phyloP scores from a whole-genome alignment of 1,284 basidiomycete species.

The Mrakiaceae sp. region DNA sequence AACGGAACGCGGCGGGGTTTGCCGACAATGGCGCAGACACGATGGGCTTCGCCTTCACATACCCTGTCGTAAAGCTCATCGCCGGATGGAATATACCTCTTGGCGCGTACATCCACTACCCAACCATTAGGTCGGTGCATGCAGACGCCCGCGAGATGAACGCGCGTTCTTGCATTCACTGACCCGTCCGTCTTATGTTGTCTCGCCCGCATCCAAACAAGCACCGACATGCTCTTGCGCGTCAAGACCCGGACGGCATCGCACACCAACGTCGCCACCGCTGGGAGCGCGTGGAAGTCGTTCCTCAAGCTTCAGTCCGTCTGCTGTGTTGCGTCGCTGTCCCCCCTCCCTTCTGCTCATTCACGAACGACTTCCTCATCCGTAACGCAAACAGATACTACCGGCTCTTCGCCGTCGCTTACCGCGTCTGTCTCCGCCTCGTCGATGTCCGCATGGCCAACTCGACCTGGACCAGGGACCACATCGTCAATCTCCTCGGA shows the following conservation, averaged over 20 bases:
- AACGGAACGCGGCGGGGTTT: neutral
- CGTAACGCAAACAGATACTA: constrained; percentile 59
- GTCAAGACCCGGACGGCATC: constrained; percentile 51
- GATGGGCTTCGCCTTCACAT: constrained; percentile 96
- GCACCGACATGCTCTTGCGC: constrained; percentile 81
- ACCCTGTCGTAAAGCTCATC: constrained; percentile 59
- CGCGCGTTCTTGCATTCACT: neutral
- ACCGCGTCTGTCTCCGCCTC: constrained; percentile 59
- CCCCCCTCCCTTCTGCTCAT: constrained; percentile 2
- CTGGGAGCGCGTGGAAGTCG: constrained; percentile 50
- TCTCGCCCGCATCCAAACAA: constrained; percentile 8
- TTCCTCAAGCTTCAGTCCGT: constrained; percentile 61
- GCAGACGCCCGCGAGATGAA: neutral
- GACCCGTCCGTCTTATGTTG: neutral
- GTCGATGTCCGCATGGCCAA: constrained; percentile 57
- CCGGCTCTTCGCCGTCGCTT: constrained; percentile 70
- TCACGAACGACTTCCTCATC: neutral
- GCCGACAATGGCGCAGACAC: constrained; percentile 50
- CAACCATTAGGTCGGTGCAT: constrained; percentile 55
- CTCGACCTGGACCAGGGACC: constrained; percentile 85
- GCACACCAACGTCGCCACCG: constrained; percentile 60
- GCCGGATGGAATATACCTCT: constrained; percentile 49
- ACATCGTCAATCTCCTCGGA: constrained; percentile 59
- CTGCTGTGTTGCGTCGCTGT: neutral
- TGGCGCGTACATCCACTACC: constrained; percentile 91